Evolutionary conservation across 108 stramenopile species (phyloP).

Genomic region (Chaetoceros tenuissimus): DNA sequence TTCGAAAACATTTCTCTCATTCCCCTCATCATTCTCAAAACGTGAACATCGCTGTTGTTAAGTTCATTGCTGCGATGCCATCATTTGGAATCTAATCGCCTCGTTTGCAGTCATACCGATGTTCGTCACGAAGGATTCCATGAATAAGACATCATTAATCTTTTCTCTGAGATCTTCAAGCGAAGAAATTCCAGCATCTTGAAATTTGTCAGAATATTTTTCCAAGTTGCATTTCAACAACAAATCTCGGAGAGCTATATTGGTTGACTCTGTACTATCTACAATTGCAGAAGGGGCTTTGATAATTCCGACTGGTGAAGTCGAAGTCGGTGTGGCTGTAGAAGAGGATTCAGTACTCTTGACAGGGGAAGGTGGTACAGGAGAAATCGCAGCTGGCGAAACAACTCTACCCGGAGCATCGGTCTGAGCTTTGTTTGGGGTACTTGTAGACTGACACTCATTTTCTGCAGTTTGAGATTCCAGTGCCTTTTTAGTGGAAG

Average conservation of each 20-base stretch:
- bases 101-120: conserved; percentile 4
- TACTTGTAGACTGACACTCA: no score
- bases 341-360: background rate
- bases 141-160: background rate
- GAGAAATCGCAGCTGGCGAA: no score
- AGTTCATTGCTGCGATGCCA: conserved; percentile 2
- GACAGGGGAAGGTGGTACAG: background rate
- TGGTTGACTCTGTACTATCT: background rate
- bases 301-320: no score
- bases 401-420: no score
- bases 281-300: no score
- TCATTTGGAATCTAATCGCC: conserved; percentile 7
- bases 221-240: background rate
- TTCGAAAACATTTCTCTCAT: no score
- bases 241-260: background rate
- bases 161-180: background rate
- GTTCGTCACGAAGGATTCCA: conserved; percentile 4
- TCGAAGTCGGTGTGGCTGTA: background rate
- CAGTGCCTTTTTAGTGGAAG: background rate
- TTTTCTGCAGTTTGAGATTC: background rate
- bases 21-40: no score
- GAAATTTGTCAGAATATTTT: conserved; percentile 1
- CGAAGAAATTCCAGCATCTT: conserved; percentile 3
- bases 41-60: no score
- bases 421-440: no score